These are phyloP conservation scores for Pittosporum tobira DNA, from an alignment of 129 eudicot genomes.

Conservation along the genomic window DNA sequence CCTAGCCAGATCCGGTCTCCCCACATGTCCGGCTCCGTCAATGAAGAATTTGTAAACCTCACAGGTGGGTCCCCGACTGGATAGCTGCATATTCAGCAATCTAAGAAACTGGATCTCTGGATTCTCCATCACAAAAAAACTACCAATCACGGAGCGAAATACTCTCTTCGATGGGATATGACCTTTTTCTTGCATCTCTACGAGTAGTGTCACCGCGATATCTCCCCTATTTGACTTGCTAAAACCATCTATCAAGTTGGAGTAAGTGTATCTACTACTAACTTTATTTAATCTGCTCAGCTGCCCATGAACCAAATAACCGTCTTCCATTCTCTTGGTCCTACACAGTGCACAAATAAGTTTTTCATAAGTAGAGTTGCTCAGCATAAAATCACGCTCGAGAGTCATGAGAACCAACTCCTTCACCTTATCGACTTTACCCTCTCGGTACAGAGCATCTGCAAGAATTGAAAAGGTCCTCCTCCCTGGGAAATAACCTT, in stretches of 20 bases:
- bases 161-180: slow-evolving; percentile 26
- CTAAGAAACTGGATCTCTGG: slow-evolving; percentile 36
- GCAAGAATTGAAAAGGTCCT: slow-evolving; percentile 54
- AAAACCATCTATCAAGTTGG: slow-evolving; percentile 45
- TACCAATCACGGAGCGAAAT: slow-evolving; percentile 31
- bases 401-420: slow-evolving; percentile 51
- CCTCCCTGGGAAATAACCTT: slow-evolving; percentile 59
- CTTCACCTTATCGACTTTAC: slow-evolving; percentile 69
- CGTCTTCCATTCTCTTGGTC: slow-evolving; percentile 51
- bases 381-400: slow-evolving; percentile 32
- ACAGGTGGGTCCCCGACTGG: slow-evolving; percentile 17
- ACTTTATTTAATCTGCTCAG: slow-evolving; percentile 34
- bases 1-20: slow-evolving; percentile 52
- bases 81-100: slow-evolving; percentile 57
- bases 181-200: slow-evolving; percentile 86
- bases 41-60: slow-evolving; percentile 41
- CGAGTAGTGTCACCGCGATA: slow-evolving; percentile 49
- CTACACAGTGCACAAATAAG: slow-evolving; percentile 57
- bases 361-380: slow-evolving; percentile 28
- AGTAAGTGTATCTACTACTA: slow-evolving; percentile 36
- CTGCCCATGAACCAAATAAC: slow-evolving; percentile 38
- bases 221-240: slow-evolving; percentile 45
- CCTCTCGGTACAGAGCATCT: slow-evolving; percentile 61
- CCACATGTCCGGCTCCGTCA: slow-evolving; percentile 66
- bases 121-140: slow-evolving; percentile 56